Percentiles rank a stretch among this genome's conserved stretches.
phyloP scores from a whole-genome alignment of 148 eudicot species.

The Pouteria glomerata region DNA sequence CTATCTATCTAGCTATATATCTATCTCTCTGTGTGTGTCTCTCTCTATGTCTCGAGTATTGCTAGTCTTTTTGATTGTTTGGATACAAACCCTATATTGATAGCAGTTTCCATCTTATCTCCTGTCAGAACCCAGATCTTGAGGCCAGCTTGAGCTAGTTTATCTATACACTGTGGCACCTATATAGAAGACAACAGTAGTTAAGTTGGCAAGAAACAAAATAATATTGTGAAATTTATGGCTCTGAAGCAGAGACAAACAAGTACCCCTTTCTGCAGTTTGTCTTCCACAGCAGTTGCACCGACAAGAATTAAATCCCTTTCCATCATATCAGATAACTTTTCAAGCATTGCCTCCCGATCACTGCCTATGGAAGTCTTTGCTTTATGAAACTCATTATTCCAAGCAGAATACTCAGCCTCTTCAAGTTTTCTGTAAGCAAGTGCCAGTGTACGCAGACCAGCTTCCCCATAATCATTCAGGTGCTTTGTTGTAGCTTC shows the following conservation, averaged over 20 bases:
- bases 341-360: constrained; percentile 69
- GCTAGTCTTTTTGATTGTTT: background rate
- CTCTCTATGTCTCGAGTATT: no score
- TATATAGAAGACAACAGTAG: constrained; percentile 18
- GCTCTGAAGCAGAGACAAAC: background rate
- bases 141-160: constrained; percentile 96
- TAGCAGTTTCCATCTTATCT: constrained; percentile 99
- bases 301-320: constrained; percentile 88
- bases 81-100: constrained; percentile 80
- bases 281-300: constrained; percentile 96
- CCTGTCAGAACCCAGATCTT: constrained; percentile 99
- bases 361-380: constrained; percentile 68
- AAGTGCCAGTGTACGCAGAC: constrained; percentile 84
- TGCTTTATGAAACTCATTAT: constrained; percentile 68
- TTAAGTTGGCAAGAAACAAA: background rate
- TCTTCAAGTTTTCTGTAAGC: constrained; percentile 79
- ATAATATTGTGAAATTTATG: background rate
- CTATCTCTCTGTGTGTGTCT: no score
- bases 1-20: no score
- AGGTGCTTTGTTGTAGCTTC: constrained; percentile 71
- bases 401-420: constrained; percentile 68
- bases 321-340: constrained; percentile 70
- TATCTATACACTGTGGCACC: constrained; percentile 98
- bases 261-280: constrained; percentile 82
- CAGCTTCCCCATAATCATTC: constrained; percentile 87